phyloP scores from a whole-genome alignment of 2,329 filamentous ascomycete species.

The Anthostomella pinea region DNA sequence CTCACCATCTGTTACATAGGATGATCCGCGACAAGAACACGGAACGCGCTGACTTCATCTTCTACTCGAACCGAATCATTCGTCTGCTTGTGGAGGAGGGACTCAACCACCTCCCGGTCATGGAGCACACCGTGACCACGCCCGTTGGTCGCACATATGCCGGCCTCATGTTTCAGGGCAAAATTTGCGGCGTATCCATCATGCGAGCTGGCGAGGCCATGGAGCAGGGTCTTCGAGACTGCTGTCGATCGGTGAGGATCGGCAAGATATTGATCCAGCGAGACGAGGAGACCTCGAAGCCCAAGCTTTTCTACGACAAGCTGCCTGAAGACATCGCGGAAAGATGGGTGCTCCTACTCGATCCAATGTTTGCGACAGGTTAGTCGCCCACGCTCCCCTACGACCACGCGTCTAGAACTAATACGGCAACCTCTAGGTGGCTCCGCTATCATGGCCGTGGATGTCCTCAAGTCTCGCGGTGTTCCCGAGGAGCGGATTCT shows the following conservation, averaged over 20 bases:
- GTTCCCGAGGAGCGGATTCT: slow-evolving; percentile 94
- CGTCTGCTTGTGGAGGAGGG: slow-evolving; percentile 95
- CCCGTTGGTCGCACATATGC: slow-evolving; percentile 85
- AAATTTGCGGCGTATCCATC: slow-evolving; percentile 97
- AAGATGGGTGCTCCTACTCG: slow-evolving; percentile 88
- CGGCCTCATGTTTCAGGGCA: slow-evolving; percentile 92
- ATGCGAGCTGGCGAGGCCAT: slow-evolving; percentile 98
- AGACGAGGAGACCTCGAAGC: slow-evolving; percentile 89
- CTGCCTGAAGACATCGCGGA: slow-evolving; percentile 89
- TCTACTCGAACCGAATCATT: slow-evolving; percentile 98
- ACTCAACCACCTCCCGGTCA: slow-evolving; percentile 90
- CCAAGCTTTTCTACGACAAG: slow-evolving; percentile 97
- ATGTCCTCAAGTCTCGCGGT: slow-evolving; percentile 83
- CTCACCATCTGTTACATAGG: slow-evolving; percentile 45
- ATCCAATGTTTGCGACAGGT: slow-evolving; percentile 99
- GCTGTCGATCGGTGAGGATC: slow-evolving; percentile 95
- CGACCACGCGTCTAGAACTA: no score
- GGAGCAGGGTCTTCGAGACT: slow-evolving; percentile 95
- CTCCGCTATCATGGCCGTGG: slow-evolving; percentile 94
- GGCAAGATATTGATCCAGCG: slow-evolving; percentile 98
- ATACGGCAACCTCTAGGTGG: slow-evolving; percentile 58
- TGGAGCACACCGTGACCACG: slow-evolving; percentile 84
- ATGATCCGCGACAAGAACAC: slow-evolving; percentile 95
- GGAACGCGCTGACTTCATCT: slow-evolving; percentile 93
- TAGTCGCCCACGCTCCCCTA: slow-evolving; percentile 26